These are phyloP conservation scores for Panellus pusillus DNA, from an alignment of 768 basidiomycete species.

Conservation along the genomic window DNA sequence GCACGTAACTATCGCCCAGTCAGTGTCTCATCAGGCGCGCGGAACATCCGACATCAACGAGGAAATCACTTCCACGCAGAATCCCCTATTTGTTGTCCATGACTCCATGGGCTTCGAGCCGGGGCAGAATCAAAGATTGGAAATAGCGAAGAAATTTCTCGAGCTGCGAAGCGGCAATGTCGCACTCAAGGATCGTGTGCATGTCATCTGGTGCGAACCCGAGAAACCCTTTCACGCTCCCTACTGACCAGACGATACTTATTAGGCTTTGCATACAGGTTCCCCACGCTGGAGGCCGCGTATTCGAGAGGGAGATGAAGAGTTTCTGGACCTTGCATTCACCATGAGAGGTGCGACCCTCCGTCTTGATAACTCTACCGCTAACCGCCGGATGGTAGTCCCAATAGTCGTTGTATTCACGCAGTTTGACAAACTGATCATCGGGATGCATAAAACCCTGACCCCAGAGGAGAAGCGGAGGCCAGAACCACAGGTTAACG, in stretches of 20 bases:
- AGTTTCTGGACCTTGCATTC: not conserved
- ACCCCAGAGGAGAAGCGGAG: not conserved
- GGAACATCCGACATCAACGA: not conserved
- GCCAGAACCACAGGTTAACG: not conserved
- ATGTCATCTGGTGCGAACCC: slow-evolving; percentile 1
- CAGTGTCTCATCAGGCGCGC: not conserved
- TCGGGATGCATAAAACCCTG: not conserved
- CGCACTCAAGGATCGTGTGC: slow-evolving; percentile 4
- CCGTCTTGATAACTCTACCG: not conserved
- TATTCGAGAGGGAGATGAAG: slow-evolving; percentile 5
- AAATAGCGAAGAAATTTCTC: slow-evolving; percentile 4
- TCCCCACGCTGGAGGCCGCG: not conserved
- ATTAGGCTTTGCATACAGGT: slow-evolving; percentile 7
- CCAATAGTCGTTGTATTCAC: slow-evolving; percentile 5
- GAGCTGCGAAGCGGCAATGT: not conserved
- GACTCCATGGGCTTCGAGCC: slow-evolving; percentile 12
- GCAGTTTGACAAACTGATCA: slow-evolving; percentile 3
- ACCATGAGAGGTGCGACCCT: not conserved
- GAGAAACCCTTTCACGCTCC: not conserved
- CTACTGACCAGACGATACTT: not conserved
- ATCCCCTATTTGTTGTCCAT: slow-evolving; percentile 2
- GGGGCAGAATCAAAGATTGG: not conserved
- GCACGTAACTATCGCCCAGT: not conserved
- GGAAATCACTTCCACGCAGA: slow-evolving; percentile 1
- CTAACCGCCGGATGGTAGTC: not conserved